Evolutionary conservation across 495 filamentous ascomycete genomes (phyloP), one percentile per base, ranked within the genome.

Genomic region (Pseudevernia furfuracea): DNA sequence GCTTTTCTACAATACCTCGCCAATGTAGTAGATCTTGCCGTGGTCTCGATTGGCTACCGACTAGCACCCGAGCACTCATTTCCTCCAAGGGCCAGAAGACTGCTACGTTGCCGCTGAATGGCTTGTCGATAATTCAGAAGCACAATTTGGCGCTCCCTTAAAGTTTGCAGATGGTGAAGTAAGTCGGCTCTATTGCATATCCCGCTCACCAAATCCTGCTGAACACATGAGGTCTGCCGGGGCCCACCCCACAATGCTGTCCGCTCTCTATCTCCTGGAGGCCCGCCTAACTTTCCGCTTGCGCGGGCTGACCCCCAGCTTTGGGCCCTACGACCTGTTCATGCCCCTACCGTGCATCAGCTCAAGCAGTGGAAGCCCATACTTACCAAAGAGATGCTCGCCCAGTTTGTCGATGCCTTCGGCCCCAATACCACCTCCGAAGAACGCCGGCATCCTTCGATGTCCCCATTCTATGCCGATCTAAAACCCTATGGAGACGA

Each of bases 1-100:
- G 30, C 63, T n/a, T 67, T 73, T 32, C 67, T 81, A 17, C 66
- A 76, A 53, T 71, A 69, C 64, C 67, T 76, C 59, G 82, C 81
- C 60, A 74, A 83, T 64, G 67, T 65, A 25, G 70, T 67, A 34
- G 67, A 77, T 36, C 61, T 81, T 36, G 74, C 76, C 12, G 77
- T 82, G 39, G 66, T 86, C 15, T 81, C 79, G 9, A 75, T 84
- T 25, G 84, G 82, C 21, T 86, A 86, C 72, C 74, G 84, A 55
- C 76, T 81, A n/a, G 83, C 84, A 10, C 84, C 84, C 1, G 82
- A 86, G 61, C 52, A 85, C 67, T 80, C 81, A 0, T 85, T 75
- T 65, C 84, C 84, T 1, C 75, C 75, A 74, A 21, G 76, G 72
- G 0, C 67, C 74, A 7, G 73, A 85, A 57, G 84, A 87, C 69